These are phyloP conservation scores for Colletotrichum theobromicola DNA, from an alignment of 2,329 filamentous ascomycete species.

Conservation along the genomic window DNA sequence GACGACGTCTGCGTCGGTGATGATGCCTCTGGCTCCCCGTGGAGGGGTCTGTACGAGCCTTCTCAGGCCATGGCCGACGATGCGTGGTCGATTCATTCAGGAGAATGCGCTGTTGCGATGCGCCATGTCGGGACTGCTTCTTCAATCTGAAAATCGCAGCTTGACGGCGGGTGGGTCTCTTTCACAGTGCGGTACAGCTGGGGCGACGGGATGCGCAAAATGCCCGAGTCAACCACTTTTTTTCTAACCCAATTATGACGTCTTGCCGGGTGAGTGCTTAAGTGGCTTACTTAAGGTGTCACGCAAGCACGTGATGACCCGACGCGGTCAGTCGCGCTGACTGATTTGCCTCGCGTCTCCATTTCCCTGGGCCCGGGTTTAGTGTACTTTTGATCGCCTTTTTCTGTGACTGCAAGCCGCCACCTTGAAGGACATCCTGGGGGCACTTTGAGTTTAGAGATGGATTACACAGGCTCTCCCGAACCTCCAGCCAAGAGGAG, in stretches of 20 bases:
- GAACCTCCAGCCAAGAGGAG: conserved; percentile 53
- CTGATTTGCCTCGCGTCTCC: conserved; percentile 42
- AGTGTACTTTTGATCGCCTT: not conserved
- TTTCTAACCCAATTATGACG: conserved; percentile 9
- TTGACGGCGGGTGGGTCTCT: not conserved
- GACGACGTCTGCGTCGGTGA: conserved; percentile 56
- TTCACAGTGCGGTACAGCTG: not conserved
- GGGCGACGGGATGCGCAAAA: not conserved
- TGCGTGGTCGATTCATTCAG: conserved; percentile 45
- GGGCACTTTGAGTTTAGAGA: conserved; percentile 25
- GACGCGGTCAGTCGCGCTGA: conserved; percentile 39
- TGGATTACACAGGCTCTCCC: conserved; percentile 43
- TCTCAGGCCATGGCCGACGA: conserved; percentile 41
- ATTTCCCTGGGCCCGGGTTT: not conserved
- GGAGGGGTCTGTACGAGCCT: conserved; percentile 33
- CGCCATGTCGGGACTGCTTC: conserved; percentile 14
- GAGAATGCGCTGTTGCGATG: conserved; percentile 19
- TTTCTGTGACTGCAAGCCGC: not conserved
- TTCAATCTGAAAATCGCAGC: not conserved
- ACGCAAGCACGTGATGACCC: conserved; percentile 46
- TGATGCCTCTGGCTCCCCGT: conserved; percentile 33
- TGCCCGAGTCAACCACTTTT: not conserved
- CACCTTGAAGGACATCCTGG: not conserved
- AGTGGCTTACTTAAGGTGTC: conserved; percentile 21
- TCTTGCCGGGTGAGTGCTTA: not conserved